Evolutionary conservation across 192 early-diverging fungal genomes (phyloP).

Genomic region (Backusella liffmaniae): DNA sequence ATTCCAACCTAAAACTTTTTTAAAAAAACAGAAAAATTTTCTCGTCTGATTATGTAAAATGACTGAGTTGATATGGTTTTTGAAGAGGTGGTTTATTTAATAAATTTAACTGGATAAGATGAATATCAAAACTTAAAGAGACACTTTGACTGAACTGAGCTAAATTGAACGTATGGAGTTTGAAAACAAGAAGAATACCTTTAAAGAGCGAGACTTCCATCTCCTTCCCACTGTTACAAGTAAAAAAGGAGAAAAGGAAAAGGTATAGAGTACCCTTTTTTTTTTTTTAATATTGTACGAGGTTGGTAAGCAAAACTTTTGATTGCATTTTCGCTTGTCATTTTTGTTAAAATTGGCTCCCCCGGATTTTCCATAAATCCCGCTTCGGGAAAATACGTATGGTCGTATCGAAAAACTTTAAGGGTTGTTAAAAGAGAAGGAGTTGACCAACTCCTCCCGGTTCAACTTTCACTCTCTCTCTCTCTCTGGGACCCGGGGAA

Average conservation of each 20-base stretch:
- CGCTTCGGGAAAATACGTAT: conserved; percentile 6
- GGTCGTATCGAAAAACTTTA: neutral
- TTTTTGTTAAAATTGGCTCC: neutral
- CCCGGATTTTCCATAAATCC: neutral
- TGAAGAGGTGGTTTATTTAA: neutral
- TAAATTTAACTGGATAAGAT: neutral
- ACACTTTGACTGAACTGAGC: neutral
- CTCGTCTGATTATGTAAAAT: neutral
- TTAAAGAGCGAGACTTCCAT: neutral
- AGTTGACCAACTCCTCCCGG: neutral
- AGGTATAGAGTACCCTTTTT: neutral
- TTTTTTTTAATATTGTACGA: neutral
- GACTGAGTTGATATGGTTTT: neutral
- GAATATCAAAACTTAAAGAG: neutral
- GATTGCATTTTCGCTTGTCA: neutral
- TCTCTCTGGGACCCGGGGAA: neutral
- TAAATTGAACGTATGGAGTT: neutral
- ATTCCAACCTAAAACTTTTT: neutral
- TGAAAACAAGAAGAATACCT: neutral
- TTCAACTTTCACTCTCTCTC: neutral
- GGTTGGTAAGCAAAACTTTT: no score
- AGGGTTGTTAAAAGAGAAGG: neutral
- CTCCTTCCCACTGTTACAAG: neutral
- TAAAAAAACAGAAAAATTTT: neutral
- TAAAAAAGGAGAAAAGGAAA: neutral